A percentile compares a stretch with the other conserved stretches of the same genome.
Conservation (phyloP, 169 alveolate species). For the Plasmodium vivax region DNA sequence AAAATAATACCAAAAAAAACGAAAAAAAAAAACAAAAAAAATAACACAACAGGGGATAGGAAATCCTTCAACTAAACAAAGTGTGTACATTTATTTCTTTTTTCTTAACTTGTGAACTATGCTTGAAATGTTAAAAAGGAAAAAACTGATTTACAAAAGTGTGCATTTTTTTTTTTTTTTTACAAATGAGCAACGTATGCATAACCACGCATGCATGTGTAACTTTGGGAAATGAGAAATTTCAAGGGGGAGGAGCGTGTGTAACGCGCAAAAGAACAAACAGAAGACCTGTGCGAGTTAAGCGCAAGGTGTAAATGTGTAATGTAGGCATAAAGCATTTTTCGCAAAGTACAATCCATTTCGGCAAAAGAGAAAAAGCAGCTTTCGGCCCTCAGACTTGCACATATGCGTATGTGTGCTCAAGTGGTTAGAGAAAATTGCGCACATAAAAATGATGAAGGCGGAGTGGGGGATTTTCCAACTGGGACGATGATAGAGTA, state of each 20-base stretch:
- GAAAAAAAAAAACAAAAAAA: slow-evolving; percentile 3
- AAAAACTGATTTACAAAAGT: background rate
- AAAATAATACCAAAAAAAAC: background rate
- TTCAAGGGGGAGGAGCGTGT: background rate
- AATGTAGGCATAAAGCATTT: background rate
- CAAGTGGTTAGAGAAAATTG: background rate
- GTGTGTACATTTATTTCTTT: background rate
- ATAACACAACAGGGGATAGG: background rate
- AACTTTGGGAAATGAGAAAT: background rate
- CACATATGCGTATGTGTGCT: background rate
- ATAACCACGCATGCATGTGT: slow-evolving; percentile 2
- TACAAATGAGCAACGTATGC: background rate
- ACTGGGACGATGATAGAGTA: background rate
- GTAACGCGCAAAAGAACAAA: background rate
- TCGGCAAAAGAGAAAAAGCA: background rate
- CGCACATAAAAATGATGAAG: background rate
- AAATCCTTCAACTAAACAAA: background rate
- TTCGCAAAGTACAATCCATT: background rate
- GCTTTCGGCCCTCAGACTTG: background rate
- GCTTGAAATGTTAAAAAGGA: background rate
- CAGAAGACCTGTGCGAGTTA: background rate
- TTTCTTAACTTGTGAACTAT: background rate
- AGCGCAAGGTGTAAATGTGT: background rate
- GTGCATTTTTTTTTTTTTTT: background rate
- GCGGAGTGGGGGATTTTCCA: background rate